Conservation (phyloP, 371 early-diverging fungal genomes). For the Actinomucor elegans region DNA sequence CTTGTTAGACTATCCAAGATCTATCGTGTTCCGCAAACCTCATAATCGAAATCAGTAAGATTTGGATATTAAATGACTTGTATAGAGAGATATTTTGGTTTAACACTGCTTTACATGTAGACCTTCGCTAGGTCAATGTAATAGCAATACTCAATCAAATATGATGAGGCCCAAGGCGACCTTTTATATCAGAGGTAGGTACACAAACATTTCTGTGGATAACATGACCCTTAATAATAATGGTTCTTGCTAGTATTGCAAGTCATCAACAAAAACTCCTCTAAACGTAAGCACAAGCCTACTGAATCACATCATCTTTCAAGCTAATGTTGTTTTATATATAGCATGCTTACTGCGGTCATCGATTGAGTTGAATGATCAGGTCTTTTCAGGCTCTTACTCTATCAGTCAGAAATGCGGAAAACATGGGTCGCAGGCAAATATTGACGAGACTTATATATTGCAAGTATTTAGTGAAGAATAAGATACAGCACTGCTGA, state of each 20-base stretch:
- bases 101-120: neutral
- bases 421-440: conserved; percentile 37
- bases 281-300: conserved; percentile 49
- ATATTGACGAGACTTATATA: conserved; percentile 42
- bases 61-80: neutral
- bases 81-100: no score
- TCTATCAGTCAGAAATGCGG: conserved; percentile 35
- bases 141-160: neutral
- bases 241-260: conserved; percentile 30
- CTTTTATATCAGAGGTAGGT: conserved; percentile 41
- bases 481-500: neutral
- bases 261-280: conserved; percentile 32
- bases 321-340: neutral
- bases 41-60: conserved; percentile 11
- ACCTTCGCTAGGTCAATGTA: neutral
- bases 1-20: conserved; percentile 21
- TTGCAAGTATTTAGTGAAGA: conserved; percentile 21
- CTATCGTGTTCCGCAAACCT: conserved; percentile 43
- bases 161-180: conserved; percentile 27
- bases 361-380: conserved; percentile 30
- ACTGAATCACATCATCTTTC: no score
- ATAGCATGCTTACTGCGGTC: conserved; percentile 33
- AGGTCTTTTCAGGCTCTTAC: conserved; percentile 28
- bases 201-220: neutral
- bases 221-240: neutral